Evolutionary conservation across 768 basidiomycete genomes (phyloP).

Genomic region (Russula olivacea): DNA sequence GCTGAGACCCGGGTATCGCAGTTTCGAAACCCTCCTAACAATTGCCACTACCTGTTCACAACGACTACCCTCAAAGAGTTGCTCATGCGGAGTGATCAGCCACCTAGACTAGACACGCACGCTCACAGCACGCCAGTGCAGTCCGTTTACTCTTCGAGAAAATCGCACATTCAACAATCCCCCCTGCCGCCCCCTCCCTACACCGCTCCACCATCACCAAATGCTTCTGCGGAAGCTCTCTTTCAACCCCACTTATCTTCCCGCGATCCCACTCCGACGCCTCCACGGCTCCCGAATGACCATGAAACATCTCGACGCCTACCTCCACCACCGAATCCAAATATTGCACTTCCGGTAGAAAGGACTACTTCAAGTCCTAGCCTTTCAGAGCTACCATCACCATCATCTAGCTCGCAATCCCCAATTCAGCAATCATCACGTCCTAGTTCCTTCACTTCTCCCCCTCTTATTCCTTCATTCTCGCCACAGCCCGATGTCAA

Average conservation of each 20-base stretch:
- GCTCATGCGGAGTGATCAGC: not conserved
- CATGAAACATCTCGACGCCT: not conserved
- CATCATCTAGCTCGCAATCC: not conserved
- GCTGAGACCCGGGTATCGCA: too few relatives aligned
- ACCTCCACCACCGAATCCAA: not conserved
- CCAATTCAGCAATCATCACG: not conserved
- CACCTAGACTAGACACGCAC: not conserved
- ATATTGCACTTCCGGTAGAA: not conserved
- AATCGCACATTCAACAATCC: not conserved
- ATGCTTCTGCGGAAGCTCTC: not conserved
- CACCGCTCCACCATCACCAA: not conserved
- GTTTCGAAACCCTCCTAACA: not conserved
- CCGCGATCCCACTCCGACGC: not conserved
- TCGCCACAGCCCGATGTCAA: not conserved
- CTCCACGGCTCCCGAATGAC: not conserved
- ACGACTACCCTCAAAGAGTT: not conserved
- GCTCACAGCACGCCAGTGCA: not conserved
- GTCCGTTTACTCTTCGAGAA: not conserved
- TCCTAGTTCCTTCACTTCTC: not conserved
- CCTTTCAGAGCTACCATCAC: not conserved
- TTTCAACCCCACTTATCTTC: not conserved
- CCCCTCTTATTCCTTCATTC: not conserved
- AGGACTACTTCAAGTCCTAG: not conserved
- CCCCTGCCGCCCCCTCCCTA: conserved; percentile 10
- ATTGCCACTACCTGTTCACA: not conserved